These are phyloP conservation scores for Leccinum cinnamomeum DNA, from an alignment of 1,284 basidiomycete genomes.

Conservation along the genomic window DNA sequence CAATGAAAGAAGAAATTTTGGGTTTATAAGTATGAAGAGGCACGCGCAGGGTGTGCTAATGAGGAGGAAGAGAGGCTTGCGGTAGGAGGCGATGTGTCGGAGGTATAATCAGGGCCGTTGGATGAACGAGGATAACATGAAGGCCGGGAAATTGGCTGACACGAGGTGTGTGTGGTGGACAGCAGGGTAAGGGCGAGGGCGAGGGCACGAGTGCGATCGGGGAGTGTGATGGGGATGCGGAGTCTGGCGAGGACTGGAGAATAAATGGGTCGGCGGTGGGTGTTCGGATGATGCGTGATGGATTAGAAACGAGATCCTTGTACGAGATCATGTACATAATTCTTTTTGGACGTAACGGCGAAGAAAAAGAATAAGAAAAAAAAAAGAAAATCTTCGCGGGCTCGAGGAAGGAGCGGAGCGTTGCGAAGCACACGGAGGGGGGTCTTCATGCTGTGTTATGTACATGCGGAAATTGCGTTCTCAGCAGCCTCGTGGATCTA, in stretches of 20 bases:
- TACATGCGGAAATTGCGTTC: conserved; percentile 40
- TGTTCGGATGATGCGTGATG: conserved; percentile 30
- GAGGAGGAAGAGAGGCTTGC: conserved; percentile 34
- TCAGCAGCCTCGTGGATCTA: background rate
- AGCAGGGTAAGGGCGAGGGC: conserved; percentile 40
- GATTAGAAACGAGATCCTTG: conserved; percentile 28
- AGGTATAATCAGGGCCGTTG: conserved; percentile 43
- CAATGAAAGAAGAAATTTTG: conserved; percentile 43
- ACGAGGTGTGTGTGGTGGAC: conserved; percentile 43
- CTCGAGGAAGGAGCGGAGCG: conserved; percentile 22
- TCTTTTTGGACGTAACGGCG: conserved; percentile 21
- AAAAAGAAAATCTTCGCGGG: conserved; percentile 32
- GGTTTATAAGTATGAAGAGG: conserved; percentile 49
- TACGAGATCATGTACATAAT: conserved; percentile 8
- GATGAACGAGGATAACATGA: conserved; percentile 48
- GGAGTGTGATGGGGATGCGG: conserved; percentile 30
- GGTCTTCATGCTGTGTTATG: conserved; percentile 13
- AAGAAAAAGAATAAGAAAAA: background rate
- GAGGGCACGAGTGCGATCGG: conserved; percentile 37
- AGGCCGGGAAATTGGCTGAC: conserved; percentile 39
- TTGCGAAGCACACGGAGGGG: conserved; percentile 15
- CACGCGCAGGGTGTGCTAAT: conserved; percentile 39
- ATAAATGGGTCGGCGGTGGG: conserved; percentile 35
- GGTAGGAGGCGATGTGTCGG: conserved; percentile 43
- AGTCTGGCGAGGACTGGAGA: conserved; percentile 19